Percentiles rank a stretch among this genome's conserved stretches.
These are phyloP conservation scores for Camellia lanceoleosa DNA, from an alignment of 148 eudicot genomes.

Conservation along the genomic window DNA sequence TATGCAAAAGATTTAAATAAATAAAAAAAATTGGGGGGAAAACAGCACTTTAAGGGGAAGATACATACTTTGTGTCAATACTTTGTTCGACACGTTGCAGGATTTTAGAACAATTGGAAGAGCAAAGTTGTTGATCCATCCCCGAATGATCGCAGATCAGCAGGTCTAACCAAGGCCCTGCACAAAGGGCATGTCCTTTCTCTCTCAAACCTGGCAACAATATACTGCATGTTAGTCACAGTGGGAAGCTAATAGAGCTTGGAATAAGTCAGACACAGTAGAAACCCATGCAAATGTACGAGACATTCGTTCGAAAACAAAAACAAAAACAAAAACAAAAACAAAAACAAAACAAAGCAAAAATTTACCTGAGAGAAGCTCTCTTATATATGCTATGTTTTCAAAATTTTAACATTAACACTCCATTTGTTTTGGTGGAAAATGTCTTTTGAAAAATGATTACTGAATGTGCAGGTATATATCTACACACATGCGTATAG, in stretches of 20 bases:
- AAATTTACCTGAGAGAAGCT: neutral
- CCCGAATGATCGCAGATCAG: slow-evolving; percentile 79
- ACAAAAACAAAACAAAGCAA: neutral
- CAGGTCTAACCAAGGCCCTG: slow-evolving; percentile 82
- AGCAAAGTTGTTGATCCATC: slow-evolving; percentile 84
- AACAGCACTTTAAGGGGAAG: neutral
- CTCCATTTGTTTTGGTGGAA: too few relatives aligned
- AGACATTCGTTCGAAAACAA: too few relatives aligned
- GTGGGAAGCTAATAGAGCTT: neutral
- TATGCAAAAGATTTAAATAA: neutral
- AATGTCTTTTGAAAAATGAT: too few relatives aligned
- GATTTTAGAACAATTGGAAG: slow-evolving; percentile 61
- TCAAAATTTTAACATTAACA: too few relatives aligned
- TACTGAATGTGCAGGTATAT: too few relatives aligned
- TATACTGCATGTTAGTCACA: neutral
- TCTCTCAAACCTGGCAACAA: slow-evolving; percentile 78
- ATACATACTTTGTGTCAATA: neutral
- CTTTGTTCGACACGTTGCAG: neutral
- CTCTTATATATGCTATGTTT: too few relatives aligned
- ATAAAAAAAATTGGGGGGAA: neutral
- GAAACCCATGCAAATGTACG: too few relatives aligned
- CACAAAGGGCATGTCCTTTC: slow-evolving; percentile 92
- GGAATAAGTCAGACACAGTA: neutral
- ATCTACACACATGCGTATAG: too few relatives aligned
- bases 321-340: too few relatives aligned